These are phyloP conservation scores for carrot (Daucus carota) DNA, from an alignment of 129 eudicot species.

Conservation along the genomic window DH1_v3.0 NC_030389.2:42720001-42720500, in stretches of 20 bases:
- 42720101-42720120: not conserved
- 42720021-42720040: not conserved
- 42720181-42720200: not conserved
- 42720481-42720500: too few relatives aligned
- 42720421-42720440: too few relatives aligned
- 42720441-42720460: too few relatives aligned
- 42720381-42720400: too few relatives aligned
- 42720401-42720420: too few relatives aligned
- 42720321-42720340: too few relatives aligned
- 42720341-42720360: too few relatives aligned
- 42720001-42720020: not conserved
- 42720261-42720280: not conserved
- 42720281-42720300: not conserved
- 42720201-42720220: conserved; percentile 7
- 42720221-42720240: not conserved
- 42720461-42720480: too few relatives aligned
- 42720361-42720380: too few relatives aligned
- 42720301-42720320: not conserved
- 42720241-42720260: not conserved
- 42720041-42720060: too few relatives aligned
- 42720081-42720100: not conserved
- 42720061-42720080: not conserved
- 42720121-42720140: not conserved
- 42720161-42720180: not conserved
- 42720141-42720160: not conserved